Evolutionary conservation across 2,329 filamentous ascomycete genomes (phyloP).

Genomic region (Coleophoma eucalyptorum): DNA sequence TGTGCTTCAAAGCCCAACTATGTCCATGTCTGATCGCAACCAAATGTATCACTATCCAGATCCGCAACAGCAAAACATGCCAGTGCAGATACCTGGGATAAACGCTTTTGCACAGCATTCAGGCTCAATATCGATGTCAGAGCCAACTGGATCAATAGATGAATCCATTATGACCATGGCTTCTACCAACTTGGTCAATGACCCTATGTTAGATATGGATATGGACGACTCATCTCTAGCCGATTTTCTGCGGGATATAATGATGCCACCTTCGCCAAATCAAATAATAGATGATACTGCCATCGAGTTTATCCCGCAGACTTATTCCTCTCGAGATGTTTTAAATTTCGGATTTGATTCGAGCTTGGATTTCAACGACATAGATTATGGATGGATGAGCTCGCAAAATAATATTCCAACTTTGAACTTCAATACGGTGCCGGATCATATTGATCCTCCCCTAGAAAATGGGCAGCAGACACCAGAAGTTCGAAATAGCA

Average conservation of each 20-base stretch:
- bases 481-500: slow-evolving; percentile 1
- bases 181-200: background rate
- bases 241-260: slow-evolving; percentile 11
- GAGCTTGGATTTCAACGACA: slow-evolving; percentile 11
- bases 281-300: background rate
- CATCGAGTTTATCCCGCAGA: background rate
- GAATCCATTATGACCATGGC: background rate
- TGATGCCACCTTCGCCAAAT: slow-evolving; percentile 5
- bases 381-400: slow-evolving; percentile 10
- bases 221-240: slow-evolving; percentile 8
- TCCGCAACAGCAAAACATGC: background rate
- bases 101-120: background rate
- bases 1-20: background rate
- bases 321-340: slow-evolving; percentile 7
- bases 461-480: background rate
- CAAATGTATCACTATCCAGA: slow-evolving; percentile 1
- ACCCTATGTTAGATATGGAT: slow-evolving; percentile 6
- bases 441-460: background rate
- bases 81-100: background rate
- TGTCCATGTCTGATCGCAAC: background rate
- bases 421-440: background rate
- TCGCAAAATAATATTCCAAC: slow-evolving; percentile 3
- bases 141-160: background rate
- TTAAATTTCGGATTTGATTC: slow-evolving; percentile 13
- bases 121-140: background rate